Base-by-base conservation (phyloP, 768 basidiomycete species). In the Terana coerulea region DNA sequence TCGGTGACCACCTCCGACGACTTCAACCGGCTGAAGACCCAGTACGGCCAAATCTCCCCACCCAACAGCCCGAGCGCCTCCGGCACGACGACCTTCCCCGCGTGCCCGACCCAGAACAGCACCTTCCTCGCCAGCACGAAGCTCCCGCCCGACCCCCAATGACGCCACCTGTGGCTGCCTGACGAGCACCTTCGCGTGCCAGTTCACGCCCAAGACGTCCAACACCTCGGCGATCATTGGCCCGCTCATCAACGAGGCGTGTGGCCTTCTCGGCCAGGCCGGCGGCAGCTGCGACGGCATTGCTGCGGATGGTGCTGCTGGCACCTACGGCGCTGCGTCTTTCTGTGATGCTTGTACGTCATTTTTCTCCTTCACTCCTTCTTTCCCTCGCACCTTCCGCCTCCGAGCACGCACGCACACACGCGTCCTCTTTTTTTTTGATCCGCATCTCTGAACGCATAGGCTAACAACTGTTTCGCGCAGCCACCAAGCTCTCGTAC, bases 111-210 rank as follows among this genome's bases (percentile, higher is more conserved):
- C 15, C 63, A 78, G 53, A 83, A 77, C 56, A 64, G 74, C n/a
- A 75, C 72, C 2, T 80, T 86, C 66, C 68, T 80, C 37, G 90
- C 86, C 29, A 83, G 84, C 5, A 75, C 75, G 1, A 81, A 74
- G 9, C 72, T 95, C 29, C 94, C 94, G 15, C 83, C 86, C 0
- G n/a, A 97, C 94, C 5, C 94, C 94, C 2, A 85, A 90, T 64
- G 77, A 84, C 46, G 68, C 75, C 22, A 86, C 84, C n/a, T 97
- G 94, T 69, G 69, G 75, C 49, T 97, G 94, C 66, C 62, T 95
- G 59, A 75, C 81, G 65, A 70, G 68, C 47, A 75, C 75, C 19
- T 75, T 95, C 48, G 78, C 81, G 57, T 97, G 94, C 66, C 75
- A 73, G 56, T 92, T 92, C 62, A 84, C 75, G 6, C 84, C 86